Evolutionary conservation across 768 basidiomycete genomes (phyloP), one percentile per base, ranked within the genome.

Genomic region (Boletales sp.): DNA sequence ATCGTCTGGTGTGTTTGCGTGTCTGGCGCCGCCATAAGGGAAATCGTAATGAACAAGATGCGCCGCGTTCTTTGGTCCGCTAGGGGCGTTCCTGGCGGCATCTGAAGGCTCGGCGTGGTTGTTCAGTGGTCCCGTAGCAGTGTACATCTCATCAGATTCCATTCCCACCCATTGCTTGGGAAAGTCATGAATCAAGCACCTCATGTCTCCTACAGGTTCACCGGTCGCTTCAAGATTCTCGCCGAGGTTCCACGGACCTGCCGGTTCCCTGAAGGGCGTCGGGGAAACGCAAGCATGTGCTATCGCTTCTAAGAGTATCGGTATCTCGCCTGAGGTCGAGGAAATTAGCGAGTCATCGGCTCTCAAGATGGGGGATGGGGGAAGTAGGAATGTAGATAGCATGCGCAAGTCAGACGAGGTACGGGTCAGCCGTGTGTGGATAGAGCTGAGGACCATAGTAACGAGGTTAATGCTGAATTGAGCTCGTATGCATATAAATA

Each of bases 311-410:
- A 79, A 67, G 50, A 77, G 57, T 35, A 82, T 69, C n/a, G 78
- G 80, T 48, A 83, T 81, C 43, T 77, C 72, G 30, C 73, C 76
- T 31, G 75, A 78, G 27, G 74, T 74, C 54, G 62, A 66, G 6
- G 69, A 64, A 48, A 66, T 61, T 24, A 64, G 51, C 41, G 77
- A 52, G 21, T 66, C 61, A 40, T 66, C 65, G n/a, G 76, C 65
- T 19, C 58, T 72, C 48, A 79, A 57, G 42, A 76, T 65, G 11
- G 79, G 79, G 12, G 79, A 80, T 12, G 76, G 74, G 24, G 74
- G 78, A 13, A 61, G 52, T 32, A 79, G 54, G 19, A 15, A 32
- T 43, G 68, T 60, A 15, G 66, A 67, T 36, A 78, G 61, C 31
- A 68, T 64, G 42, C 71, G 59, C 46, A 79, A 64, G 18, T 66